Conservation (phyloP, 2,329 filamentous ascomycete species). For the Trichoderma sp. region DNA sequence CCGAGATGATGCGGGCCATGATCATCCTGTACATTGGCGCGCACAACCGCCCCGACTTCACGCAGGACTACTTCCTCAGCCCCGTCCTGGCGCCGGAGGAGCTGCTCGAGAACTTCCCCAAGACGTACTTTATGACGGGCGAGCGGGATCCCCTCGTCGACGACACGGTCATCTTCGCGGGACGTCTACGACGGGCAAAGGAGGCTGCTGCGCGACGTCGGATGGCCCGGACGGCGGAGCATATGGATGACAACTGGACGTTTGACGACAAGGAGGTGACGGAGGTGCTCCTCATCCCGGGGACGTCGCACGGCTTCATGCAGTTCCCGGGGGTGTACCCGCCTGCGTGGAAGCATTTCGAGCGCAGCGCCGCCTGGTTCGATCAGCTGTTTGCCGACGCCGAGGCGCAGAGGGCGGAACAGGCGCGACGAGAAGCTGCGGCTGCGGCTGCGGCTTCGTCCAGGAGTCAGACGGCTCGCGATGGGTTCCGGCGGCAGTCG, state of each 20-base stretch:
- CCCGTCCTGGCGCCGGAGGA: slow-evolving; percentile 86
- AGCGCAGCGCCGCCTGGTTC: slow-evolving; percentile 79
- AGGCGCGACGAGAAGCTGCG: slow-evolving; percentile 26
- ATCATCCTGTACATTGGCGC: slow-evolving; percentile 97
- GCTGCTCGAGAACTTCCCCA: slow-evolving; percentile 83
- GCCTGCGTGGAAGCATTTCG: slow-evolving; percentile 85
- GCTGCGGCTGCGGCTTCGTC: slow-evolving; percentile 12
- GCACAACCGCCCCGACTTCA: slow-evolving; percentile 89
- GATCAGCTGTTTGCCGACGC: slow-evolving; percentile 68
- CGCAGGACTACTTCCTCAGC: slow-evolving; percentile 85
- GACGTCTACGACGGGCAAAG: slow-evolving; percentile 79
- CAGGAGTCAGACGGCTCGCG: slow-evolving; percentile 23
- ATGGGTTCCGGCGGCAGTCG: slow-evolving; percentile 34
- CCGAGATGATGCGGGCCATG: slow-evolving; percentile 99
- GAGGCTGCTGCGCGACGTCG: slow-evolving; percentile 46
- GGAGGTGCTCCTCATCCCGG: slow-evolving; percentile 82
- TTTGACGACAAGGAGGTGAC: slow-evolving; percentile 49
- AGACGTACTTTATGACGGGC: slow-evolving; percentile 90
- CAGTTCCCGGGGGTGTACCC: slow-evolving; percentile 89
- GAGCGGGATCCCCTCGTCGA: slow-evolving; percentile 95
- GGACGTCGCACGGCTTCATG: slow-evolving; percentile 90
- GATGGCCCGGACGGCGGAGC: slow-evolving; percentile 15
- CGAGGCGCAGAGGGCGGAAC: slow-evolving; percentile 43
- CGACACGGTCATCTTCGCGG: slow-evolving; percentile 95
- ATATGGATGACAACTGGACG: slow-evolving; percentile 27